Evolutionary conservation across 1,139 yeast species (phyloP), one percentile per base, ranked within the genome.

Genomic region (Yamadazyma membranifaciens): DNA sequence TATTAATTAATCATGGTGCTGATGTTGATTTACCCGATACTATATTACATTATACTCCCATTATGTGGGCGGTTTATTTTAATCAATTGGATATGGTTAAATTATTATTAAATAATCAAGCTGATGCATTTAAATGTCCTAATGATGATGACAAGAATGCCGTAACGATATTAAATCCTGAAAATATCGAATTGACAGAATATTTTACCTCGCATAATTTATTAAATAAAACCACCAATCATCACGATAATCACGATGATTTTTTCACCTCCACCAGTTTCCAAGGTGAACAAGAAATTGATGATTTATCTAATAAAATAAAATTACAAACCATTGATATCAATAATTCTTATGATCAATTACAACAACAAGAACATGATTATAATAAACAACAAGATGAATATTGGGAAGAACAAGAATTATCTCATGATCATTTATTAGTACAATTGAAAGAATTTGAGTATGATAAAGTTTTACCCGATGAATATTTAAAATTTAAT

Each of bases 401-500:
- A 6, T 59, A 56, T 36, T 55, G 52, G 17, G 72, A 67, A 34
- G 73, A 67, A 42, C 40, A 45, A n/a, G 48, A 52, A 11, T 50
- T 71, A 16, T 50, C 66, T 1, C 51, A 44, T 29, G 72, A 70
- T 47, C 60, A 65, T 2, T 43, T 48, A 2, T 51, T 71, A 16
- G 52, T 50, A 5, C 62, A 63, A 40, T 37, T 59, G 11, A 60
- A 65, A 9, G 70, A 64, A 11, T 78, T 75, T 50, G 79, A 77
- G 38, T 78, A 77, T 50, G 74, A 67, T 24, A 64, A 60, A 38
- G 59, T 77, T 4, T 46, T 68, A 14, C 69, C 72, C 0, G 77
- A 73, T 33, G 78, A 77, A 52, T 75, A 51, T 48, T 67, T 84
- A 37, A 75, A 77, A 48, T 82, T 81, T 49, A 69, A 76, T n/a